These are phyloP conservation scores for Ophiostoma tasmaniense DNA, from an alignment of 2,329 filamentous ascomycete species.

Conservation along the genomic window DNA sequence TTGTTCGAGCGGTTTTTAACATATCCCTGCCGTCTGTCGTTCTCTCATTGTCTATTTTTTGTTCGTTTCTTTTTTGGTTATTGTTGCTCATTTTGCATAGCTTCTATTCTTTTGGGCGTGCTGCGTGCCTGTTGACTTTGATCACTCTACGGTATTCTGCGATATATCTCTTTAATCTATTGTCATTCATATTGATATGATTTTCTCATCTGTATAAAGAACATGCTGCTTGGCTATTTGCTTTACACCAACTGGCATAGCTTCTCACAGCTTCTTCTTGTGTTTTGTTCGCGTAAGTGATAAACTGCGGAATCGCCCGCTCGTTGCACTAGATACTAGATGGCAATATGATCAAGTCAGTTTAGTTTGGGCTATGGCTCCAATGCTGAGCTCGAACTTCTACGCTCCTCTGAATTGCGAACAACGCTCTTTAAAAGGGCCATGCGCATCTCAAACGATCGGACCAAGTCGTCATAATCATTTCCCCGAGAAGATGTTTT, in stretches of 20 bases:
- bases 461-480: slow-evolving; percentile 43
- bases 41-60: background rate
- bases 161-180: background rate
- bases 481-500: slow-evolving; percentile 21
- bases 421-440: slow-evolving; percentile 44
- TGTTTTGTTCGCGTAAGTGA: no score
- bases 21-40: background rate
- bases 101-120: background rate
- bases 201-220: background rate
- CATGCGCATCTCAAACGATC: slow-evolving; percentile 53
- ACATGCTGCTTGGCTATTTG: background rate
- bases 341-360: no score
- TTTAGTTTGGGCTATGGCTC: slow-evolving; percentile 21
- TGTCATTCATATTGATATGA: background rate
- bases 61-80: background rate
- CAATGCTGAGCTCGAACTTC: background rate
- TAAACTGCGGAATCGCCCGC: no score
- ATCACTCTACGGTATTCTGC: background rate
- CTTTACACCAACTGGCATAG: no score
- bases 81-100: background rate
- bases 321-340: no score
- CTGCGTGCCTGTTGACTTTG: background rate
- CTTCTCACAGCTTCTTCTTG: no score
- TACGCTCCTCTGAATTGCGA: slow-evolving; percentile 37
- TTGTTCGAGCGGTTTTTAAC: background rate